Percentiles rank a stretch among this genome's conserved stretches.
Conservation (phyloP, 345 rosid genomes). For the Geranium brycei region DNA sequence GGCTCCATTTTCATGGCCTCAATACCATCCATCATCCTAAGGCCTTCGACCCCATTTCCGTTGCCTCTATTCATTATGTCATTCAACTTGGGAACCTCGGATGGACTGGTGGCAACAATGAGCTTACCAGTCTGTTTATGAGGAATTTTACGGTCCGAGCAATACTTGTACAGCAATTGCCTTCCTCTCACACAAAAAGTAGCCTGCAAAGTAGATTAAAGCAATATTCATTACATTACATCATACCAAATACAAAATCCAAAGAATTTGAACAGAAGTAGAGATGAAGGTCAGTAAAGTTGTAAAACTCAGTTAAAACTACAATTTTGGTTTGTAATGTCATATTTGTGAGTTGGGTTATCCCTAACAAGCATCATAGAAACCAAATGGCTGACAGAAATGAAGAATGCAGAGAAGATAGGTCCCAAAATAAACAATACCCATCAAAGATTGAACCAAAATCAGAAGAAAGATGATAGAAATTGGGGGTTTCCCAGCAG, state of each 20-base stretch:
- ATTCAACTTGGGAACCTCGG: conserved; percentile 49
- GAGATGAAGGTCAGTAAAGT: no score
- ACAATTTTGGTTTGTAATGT: no score
- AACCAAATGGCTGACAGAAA: no score
- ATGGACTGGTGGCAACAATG: conserved; percentile 53
- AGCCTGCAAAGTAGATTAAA: conserved; percentile 27
- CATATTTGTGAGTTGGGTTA: no score
- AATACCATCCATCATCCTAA: conserved; percentile 59
- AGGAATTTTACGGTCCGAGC: conserved; percentile 40
- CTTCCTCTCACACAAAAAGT: conserved; percentile 64
- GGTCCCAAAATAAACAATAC: not conserved
- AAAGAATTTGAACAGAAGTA: not conserved
- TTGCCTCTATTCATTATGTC: conserved; percentile 42
- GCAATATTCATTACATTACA: not conserved
- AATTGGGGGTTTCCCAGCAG: not conserved
- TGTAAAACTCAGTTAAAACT: not conserved
- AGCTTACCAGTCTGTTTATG: conserved; percentile 68
- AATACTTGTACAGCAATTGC: conserved; percentile 53
- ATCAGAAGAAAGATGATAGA: not conserved
- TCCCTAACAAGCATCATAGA: no score
- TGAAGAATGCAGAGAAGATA: no score
- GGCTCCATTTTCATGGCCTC: conserved; percentile 80
- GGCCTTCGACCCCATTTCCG: conserved; percentile 47
- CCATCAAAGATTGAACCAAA: not conserved
- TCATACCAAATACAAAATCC: not conserved